phyloP scores from a whole-genome alignment of 768 basidiomycete genomes.

The Sistotremastrum suecicum region DNA sequence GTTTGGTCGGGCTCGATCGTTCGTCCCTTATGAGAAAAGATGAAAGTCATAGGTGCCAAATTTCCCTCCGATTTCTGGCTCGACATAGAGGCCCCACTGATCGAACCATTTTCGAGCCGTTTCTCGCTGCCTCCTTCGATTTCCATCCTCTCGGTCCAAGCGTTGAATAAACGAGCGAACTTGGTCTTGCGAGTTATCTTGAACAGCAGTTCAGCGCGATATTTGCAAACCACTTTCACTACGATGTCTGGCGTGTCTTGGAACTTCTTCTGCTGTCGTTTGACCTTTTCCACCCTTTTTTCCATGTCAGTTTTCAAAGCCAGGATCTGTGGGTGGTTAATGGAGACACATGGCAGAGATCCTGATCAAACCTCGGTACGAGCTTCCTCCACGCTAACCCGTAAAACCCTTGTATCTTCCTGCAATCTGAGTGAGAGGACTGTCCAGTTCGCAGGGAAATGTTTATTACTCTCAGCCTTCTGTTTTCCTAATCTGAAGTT shows the following conservation, averaged over 20 bases:
- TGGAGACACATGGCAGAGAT: neutral
- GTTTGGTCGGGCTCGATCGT: slow-evolving; percentile 71
- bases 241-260: slow-evolving; percentile 83
- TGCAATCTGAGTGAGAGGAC: slow-evolving; percentile 36
- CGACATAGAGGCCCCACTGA: slow-evolving; percentile 13
- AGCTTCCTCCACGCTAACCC: slow-evolving; percentile 64
- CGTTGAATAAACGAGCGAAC: slow-evolving; percentile 66
- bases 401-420: slow-evolving; percentile 67
- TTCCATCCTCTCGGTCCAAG: slow-evolving; percentile 87
- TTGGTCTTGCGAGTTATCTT: slow-evolving; percentile 87
- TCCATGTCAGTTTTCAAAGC: slow-evolving; percentile 77
- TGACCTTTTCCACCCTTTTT: slow-evolving; percentile 66
- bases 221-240: slow-evolving; percentile 78
- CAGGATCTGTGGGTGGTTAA: slow-evolving; percentile 31
- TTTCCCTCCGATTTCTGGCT: slow-evolving; percentile 9
- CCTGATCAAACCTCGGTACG: slow-evolving; percentile 54
- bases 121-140: slow-evolving; percentile 13
- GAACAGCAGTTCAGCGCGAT: slow-evolving; percentile 85
- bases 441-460: slow-evolving; percentile 3
- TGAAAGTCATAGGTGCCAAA: slow-evolving; percentile 44
- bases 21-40: slow-evolving; percentile 75
- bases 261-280: slow-evolving; percentile 66
- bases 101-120: slow-evolving; percentile 28
- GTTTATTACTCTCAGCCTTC: slow-evolving; percentile 58
- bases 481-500: slow-evolving; percentile 55